Evolutionary conservation across 345 rosid species (phyloP).

Genomic region (Rubroshorea leprosula): DNA sequence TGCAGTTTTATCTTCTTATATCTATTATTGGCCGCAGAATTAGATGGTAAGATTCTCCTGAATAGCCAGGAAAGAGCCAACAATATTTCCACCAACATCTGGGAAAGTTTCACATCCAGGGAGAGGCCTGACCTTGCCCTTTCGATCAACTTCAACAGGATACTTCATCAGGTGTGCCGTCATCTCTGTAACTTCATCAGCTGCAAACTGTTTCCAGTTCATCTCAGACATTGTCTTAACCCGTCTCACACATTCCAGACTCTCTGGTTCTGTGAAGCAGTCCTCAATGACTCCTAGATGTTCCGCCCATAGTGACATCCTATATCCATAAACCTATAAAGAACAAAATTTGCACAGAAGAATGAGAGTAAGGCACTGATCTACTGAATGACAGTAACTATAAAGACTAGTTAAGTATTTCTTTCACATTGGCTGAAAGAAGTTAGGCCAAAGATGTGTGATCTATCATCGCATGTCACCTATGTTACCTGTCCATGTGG

Average conservation of each 20-base stretch:
- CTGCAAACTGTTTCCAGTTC: constrained; percentile 71
- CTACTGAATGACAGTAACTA: too few species aligned
- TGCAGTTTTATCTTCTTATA: too few species aligned
- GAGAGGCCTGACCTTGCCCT: constrained; percentile 77
- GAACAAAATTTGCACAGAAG: background rate
- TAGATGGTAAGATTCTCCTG: constrained; percentile 88
- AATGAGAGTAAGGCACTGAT: background rate
- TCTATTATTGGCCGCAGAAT: too few species aligned
- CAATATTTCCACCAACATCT: constrained; percentile 77
- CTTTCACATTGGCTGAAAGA: too few species aligned
- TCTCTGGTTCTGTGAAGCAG: constrained; percentile 56
- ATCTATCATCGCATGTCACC: too few species aligned
- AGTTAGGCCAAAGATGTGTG: too few species aligned
- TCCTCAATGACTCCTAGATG: constrained; percentile 63
- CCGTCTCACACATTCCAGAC: constrained; percentile 73
- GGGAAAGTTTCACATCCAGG: constrained; percentile 69
- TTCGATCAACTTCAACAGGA: constrained; percentile 72
- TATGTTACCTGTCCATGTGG: constrained; percentile 76
- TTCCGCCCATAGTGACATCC: constrained; percentile 98
- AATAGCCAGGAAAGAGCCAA: constrained; percentile 70
- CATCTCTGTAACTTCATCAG: constrained; percentile 69
- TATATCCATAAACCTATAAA: constrained; percentile 70
- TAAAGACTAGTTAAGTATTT: too few species aligned
- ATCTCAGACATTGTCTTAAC: constrained; percentile 50
- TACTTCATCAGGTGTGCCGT: constrained; percentile 79